phyloP scores from a whole-genome alignment of 1,139 yeast genomes.

The Protomyces inundatus region DNA sequence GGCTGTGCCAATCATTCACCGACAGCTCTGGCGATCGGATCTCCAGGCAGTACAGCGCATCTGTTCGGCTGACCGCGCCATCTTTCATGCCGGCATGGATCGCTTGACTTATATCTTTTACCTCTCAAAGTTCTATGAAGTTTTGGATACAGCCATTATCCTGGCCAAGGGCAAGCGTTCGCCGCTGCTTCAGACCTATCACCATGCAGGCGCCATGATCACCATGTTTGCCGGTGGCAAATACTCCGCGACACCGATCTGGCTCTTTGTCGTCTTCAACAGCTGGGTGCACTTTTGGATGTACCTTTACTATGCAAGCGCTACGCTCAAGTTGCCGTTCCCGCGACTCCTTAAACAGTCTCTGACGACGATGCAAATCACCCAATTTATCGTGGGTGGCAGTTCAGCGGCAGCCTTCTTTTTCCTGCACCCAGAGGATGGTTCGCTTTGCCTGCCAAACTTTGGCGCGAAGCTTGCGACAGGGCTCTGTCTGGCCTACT shows the following conservation, averaged over 20 bases:
- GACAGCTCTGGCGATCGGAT: conserved; percentile 32
- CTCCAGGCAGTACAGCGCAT: conserved; percentile 49
- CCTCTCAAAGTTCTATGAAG: conserved; percentile 67
- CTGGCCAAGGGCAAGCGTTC: conserved; percentile 66
- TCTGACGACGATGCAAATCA: conserved; percentile 63
- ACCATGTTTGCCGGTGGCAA: conserved; percentile 80
- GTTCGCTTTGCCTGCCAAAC: conserved; percentile 41
- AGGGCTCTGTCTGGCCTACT: conserved; percentile 58
- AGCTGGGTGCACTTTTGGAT: conserved; percentile 70
- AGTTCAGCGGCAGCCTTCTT: conserved; percentile 59
- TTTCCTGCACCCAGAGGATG: conserved; percentile 56
- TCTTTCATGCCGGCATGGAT: conserved; percentile 53
- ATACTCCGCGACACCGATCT: conserved; percentile 67
- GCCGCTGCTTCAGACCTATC: conserved; percentile 65
- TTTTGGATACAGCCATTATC: conserved; percentile 62
- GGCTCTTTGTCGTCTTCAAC: conserved; percentile 77
- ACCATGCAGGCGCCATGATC: conserved; percentile 77
- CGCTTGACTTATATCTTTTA: conserved; percentile 65
- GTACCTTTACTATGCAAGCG: conserved; percentile 60
- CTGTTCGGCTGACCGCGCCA: conserved; percentile 61
- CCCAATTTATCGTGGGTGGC: conserved; percentile 68
- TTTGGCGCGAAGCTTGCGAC: conserved; percentile 56
- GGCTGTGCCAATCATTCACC: conserved; percentile 25
- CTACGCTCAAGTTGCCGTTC: conserved; percentile 57
- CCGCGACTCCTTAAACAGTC: conserved; percentile 56